phyloP scores from a whole-genome alignment of 73 alveolate species.

The Paramecium biaurelia region DNA sequence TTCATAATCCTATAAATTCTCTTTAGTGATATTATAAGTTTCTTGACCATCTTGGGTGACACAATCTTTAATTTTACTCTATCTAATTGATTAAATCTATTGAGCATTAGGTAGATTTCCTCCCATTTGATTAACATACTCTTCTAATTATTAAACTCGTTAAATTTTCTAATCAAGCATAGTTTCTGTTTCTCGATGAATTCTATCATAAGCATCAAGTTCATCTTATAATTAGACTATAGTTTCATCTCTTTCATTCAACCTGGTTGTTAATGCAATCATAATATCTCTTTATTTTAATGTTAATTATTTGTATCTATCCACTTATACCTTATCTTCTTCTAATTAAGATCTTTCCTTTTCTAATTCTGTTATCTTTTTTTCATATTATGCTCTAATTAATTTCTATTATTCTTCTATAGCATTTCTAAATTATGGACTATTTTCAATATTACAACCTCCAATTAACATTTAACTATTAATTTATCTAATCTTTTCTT shows the following conservation, averaged over 20 bases:
- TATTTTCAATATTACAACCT: conserved; percentile 83
- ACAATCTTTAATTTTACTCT: conserved; percentile 39
- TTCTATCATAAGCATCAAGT: conserved; percentile 84
- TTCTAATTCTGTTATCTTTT: conserved; percentile 84
- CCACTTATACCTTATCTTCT: conserved; percentile 95
- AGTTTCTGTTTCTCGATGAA: conserved; percentile 80
- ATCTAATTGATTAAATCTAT: conserved; percentile 36
- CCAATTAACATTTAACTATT: conserved; percentile 82
- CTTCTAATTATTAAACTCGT: conserved; percentile 69
- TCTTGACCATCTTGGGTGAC: conserved; percentile 52
- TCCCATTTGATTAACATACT: conserved; percentile 45
- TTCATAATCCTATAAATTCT: conserved; percentile 52
- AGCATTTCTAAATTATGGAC: conserved; percentile 92
- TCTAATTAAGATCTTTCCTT: conserved; percentile 78
- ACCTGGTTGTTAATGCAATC: conserved; percentile 98
- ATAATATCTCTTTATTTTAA: conserved; percentile 98
- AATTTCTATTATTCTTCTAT: conserved; percentile 85
- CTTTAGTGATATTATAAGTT: conserved; percentile 57
- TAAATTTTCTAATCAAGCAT: conserved; percentile 65
- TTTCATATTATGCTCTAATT: conserved; percentile 89
- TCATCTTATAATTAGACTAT: conserved; percentile 96
- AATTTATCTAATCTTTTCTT: conserved; percentile 80
- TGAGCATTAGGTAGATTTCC: conserved; percentile 59
- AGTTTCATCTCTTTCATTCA: conserved; percentile 99
- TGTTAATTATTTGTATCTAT: conserved; percentile 96